Percentiles rank a stretch among this genome's conserved stretches.
Conservation (phyloP, 768 basidiomycete genomes). For the Termitomyces sp. region DNA sequence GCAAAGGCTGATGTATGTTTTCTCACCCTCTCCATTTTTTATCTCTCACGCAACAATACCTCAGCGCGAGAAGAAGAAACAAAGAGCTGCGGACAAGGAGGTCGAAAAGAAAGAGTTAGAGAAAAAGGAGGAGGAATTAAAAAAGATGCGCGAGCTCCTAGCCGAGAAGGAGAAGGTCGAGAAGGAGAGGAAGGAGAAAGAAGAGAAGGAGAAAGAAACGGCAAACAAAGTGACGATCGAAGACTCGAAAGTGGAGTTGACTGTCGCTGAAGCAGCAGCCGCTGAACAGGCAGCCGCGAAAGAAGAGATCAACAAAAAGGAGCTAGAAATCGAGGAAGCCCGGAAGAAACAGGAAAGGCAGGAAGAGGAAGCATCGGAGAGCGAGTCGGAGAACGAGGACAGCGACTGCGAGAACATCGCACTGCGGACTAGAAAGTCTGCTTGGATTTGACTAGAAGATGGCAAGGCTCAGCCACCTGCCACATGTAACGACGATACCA, state of each 20-base stretch:
- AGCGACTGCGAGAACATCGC: constrained; percentile 37
- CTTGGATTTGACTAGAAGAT: constrained; percentile 18
- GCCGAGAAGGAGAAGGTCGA: constrained; percentile 49
- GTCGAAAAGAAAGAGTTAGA: constrained; percentile 58
- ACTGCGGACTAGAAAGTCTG: constrained; percentile 17
- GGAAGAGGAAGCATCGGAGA: constrained; percentile 19
- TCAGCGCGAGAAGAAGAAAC: constrained; percentile 43
- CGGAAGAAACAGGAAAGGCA: constrained; percentile 17
- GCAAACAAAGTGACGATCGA: constrained; percentile 16
- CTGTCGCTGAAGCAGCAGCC: constrained; percentile 13
- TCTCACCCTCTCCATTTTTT: neutral
- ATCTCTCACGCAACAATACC: constrained; percentile 1
- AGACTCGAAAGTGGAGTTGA: constrained; percentile 19
- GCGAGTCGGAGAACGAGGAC: constrained; percentile 28
- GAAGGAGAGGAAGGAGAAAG: constrained; percentile 39
- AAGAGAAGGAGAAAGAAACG: constrained; percentile 26
- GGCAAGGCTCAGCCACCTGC: constrained; percentile 1
- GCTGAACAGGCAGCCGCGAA: constrained; percentile 25
- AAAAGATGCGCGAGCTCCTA: constrained; percentile 43
- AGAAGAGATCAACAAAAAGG: constrained; percentile 20
- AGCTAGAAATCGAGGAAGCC: constrained; percentile 19
- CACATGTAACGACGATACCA: constrained; percentile 9
- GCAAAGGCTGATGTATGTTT: constrained; percentile 58
- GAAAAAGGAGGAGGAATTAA: constrained; percentile 56
- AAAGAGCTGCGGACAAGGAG: constrained; percentile 52